These are phyloP conservation scores for Glebionis coronaria DNA, from an alignment of 129 eudicot genomes.

Conservation along the genomic window DNA sequence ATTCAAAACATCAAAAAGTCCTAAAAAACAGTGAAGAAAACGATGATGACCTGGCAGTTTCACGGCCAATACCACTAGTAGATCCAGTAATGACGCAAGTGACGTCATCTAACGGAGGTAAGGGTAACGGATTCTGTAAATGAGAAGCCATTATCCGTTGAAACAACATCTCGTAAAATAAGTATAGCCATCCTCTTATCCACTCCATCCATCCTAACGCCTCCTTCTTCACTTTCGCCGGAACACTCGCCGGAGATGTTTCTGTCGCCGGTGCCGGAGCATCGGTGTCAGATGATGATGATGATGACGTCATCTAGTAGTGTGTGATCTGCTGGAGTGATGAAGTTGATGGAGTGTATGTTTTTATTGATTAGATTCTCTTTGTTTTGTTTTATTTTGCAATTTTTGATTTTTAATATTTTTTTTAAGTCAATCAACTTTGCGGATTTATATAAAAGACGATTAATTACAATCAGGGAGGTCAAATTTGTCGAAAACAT, in stretches of 20 bases:
- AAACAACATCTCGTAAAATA: constrained; percentile 69
- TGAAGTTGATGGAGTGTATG: not conserved
- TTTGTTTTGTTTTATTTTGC: too few species aligned
- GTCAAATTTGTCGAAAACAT: too few species aligned
- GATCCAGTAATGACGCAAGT: constrained; percentile 85
- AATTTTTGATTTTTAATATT: too few species aligned
- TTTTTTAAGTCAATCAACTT: too few species aligned
- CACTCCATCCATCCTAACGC: constrained; percentile 85
- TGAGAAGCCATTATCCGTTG: constrained; percentile 78
- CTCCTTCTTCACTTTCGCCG: constrained; percentile 27
- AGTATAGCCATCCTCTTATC: constrained; percentile 66
- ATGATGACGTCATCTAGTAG: constrained; percentile 28
- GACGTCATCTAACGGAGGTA: constrained; percentile 66
- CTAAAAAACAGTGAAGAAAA: not conserved
- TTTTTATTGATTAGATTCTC: constrained; percentile 14
- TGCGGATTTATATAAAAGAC: too few species aligned
- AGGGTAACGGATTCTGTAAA: constrained; percentile 71
- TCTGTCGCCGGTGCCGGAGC: not conserved
- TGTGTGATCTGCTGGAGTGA: constrained; percentile 28
- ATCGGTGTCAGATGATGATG: constrained; percentile 22
- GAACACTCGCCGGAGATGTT: not conserved
- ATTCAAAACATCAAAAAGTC: too few species aligned
- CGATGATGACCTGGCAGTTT: constrained; percentile 83
- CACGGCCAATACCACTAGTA: constrained; percentile 86
- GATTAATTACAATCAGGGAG: too few species aligned